phyloP scores from a whole-genome alignment of 2,329 filamentous ascomycete genomes.

The Scolecobasidium constrictum region DNA sequence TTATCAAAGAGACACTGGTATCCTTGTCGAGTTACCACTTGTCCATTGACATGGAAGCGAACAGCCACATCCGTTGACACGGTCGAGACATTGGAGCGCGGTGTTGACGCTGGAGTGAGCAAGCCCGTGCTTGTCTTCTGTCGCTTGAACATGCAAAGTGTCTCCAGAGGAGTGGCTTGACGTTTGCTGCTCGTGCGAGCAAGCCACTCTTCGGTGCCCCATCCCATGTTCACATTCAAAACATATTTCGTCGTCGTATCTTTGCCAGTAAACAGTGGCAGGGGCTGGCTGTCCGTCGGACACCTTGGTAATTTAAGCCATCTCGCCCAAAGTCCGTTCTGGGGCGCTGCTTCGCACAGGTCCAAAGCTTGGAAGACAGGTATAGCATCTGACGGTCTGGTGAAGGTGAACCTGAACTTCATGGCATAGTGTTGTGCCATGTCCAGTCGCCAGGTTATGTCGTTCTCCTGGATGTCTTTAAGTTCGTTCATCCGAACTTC shows the following conservation, averaged over 20 bases:
- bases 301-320: background rate
- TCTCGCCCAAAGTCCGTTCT: background rate
- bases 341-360: background rate
- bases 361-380: background rate
- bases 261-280: background rate
- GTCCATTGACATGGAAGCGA: background rate
- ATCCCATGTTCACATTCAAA: background rate
- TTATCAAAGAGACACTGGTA: too few relatives aligned
- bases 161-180: background rate
- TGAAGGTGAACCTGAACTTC: background rate
- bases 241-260: background rate
- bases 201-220: background rate
- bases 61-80: background rate
- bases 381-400: background rate
- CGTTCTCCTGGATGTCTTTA: background rate
- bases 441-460: background rate
- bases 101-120: background rate
- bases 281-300: background rate
- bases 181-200: background rate
- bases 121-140: background rate
- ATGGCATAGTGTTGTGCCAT: background rate
- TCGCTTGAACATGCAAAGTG: background rate
- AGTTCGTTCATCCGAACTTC: background rate
- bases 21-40: background rate
- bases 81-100: background rate